These are phyloP conservation scores for Drechslera avenae DNA, from an alignment of 2,329 filamentous ascomycete genomes.

Conservation along the genomic window DNA sequence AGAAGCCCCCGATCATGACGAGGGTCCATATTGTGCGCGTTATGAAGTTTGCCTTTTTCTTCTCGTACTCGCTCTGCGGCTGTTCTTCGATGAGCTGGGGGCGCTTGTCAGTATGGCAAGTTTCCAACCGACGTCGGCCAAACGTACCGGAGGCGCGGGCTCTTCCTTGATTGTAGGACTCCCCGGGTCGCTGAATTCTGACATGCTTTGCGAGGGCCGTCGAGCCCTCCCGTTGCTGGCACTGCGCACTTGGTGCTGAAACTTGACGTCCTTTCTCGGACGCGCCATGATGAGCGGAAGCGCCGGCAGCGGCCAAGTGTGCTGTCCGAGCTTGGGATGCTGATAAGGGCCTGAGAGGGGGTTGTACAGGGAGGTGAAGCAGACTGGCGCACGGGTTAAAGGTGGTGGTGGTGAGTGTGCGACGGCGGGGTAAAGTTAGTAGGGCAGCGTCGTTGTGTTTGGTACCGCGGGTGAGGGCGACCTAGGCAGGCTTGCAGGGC, in stretches of 20 bases:
- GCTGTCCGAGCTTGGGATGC: neutral
- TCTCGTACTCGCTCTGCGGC: conserved; percentile 78
- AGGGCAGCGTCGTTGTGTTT: conserved; percentile 4
- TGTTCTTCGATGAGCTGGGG: conserved; percentile 43
- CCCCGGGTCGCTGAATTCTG: conserved; percentile 66
- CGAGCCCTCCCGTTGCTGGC: conserved; percentile 58
- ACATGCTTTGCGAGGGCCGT: conserved; percentile 71
- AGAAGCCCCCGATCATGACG: conserved; percentile 95
- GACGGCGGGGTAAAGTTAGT: conserved; percentile 15
- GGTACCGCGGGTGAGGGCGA: neutral
- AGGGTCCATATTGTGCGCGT: conserved; percentile 97
- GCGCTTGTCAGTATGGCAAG: conserved; percentile 24
- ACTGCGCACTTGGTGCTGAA: conserved; percentile 56
- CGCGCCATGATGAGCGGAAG: conserved; percentile 35
- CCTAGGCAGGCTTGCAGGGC: neutral
- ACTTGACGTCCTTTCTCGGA: conserved; percentile 65
- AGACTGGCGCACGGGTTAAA: conserved; percentile 1
- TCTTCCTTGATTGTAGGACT: conserved; percentile 57
- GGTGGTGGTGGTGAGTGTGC: neutral
- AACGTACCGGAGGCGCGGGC: conserved; percentile 19
- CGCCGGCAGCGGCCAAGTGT: conserved; percentile 10
- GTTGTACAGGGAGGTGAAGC: neutral
- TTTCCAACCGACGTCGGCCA: neutral
- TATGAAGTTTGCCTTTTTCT: conserved; percentile 98
- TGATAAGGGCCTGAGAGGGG: no score